phyloP scores from a whole-genome alignment of 805 yeast species.

The Jamesozyma lodderae region DNA sequence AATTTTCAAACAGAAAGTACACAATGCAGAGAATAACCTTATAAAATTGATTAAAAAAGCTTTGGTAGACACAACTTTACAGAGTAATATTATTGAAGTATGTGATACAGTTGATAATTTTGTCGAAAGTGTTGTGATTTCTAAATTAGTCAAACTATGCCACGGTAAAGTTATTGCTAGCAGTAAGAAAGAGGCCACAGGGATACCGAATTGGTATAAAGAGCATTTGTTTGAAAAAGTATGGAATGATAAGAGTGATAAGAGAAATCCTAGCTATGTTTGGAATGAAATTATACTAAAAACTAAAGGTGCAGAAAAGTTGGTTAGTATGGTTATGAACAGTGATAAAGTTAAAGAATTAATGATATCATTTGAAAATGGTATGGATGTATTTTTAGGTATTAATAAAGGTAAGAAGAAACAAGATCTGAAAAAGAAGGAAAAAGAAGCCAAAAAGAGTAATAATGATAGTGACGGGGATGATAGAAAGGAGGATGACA shows the following conservation, averaged over 20 bases:
- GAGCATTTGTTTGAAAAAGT: conserved; percentile 21
- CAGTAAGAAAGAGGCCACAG: neutral
- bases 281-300: conserved; percentile 30
- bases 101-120: conserved; percentile 14
- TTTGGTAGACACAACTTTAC: conserved; percentile 5
- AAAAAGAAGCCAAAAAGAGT: conserved; percentile 3
- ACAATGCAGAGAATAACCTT: conserved; percentile 20
- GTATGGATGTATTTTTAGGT: conserved; percentile 32
- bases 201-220: conserved; percentile 21
- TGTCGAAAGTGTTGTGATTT: conserved; percentile 16
- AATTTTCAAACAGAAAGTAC: conserved; percentile 24
- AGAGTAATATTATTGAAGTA: conserved; percentile 1
- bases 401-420: conserved; percentile 22
- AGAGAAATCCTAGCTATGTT: conserved; percentile 39
- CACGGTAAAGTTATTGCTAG: conserved; percentile 13
- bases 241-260: conserved; percentile 25
- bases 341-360: conserved; percentile 41
- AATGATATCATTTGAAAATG: conserved; percentile 33
- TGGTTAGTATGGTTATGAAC: conserved; percentile 37
- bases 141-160: conserved; percentile 22
- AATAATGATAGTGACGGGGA: conserved; percentile 11
- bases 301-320: conserved; percentile 18
- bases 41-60: conserved; percentile 10
- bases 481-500: conserved; percentile 10
- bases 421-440: conserved; percentile 3